These are phyloP conservation scores for Phlyctochytrium bullatum DNA, from an alignment of 192 early-diverging fungal genomes.

Conservation along the genomic window DNA sequence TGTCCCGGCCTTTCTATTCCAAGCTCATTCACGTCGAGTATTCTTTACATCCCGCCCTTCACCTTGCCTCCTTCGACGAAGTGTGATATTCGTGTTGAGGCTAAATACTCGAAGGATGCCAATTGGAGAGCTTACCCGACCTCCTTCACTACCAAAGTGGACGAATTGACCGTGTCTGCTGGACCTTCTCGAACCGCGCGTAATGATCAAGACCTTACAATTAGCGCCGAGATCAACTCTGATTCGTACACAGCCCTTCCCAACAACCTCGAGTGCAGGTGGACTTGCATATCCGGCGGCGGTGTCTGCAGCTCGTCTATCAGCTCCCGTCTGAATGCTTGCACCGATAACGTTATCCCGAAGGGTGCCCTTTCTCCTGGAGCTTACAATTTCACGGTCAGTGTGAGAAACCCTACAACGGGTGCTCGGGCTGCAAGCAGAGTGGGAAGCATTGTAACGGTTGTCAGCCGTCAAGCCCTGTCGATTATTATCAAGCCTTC, in stretches of 20 bases:
- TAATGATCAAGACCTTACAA: not conserved
- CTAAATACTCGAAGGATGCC: conserved; percentile 12
- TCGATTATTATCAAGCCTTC: not conserved
- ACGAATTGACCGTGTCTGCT: conserved; percentile 21
- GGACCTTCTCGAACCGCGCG: conserved; percentile 17
- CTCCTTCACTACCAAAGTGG: conserved; percentile 13
- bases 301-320: conserved; percentile 8
- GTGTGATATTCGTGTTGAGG: conserved; percentile 7
- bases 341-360: conserved; percentile 10
- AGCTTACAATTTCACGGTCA: conserved; percentile 10
- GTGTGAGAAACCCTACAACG: not conserved
- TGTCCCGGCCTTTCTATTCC: conserved; percentile 18
- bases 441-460: not conserved
- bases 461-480: not conserved
- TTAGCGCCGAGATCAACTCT: conserved; percentile 12
- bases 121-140: not conserved
- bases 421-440: not conserved
- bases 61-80: conserved; percentile 4
- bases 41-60: conserved; percentile 19
- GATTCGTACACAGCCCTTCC: not conserved
- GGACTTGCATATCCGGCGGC: conserved; percentile 17
- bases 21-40: not conserved
- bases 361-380: conserved; percentile 2
- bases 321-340: not conserved
- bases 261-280: conserved; percentile 8